A percentile compares a stretch with the other conserved stretches of the same genome.
These are phyloP conservation scores for Thermothelomyces thermophilus DNA, from an alignment of 2,329 filamentous ascomycete species.

Conservation along the genomic window DNA sequence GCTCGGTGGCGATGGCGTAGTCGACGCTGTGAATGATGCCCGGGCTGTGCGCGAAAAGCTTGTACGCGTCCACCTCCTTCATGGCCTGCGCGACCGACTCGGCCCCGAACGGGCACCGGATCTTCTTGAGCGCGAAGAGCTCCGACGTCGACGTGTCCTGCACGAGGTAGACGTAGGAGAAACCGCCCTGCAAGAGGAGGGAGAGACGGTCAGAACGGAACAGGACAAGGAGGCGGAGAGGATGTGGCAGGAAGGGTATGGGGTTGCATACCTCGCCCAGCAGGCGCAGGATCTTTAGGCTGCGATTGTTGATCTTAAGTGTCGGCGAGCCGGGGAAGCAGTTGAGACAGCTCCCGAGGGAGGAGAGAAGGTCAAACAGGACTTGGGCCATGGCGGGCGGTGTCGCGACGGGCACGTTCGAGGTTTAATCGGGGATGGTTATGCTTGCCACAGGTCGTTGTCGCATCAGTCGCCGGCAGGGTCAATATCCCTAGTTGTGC, in stretches of 20 bases:
- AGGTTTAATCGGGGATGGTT: neutral
- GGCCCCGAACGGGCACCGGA: constrained; percentile 93
- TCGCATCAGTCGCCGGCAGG: neutral
- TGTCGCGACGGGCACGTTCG: neutral
- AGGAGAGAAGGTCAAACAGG: constrained; percentile 82
- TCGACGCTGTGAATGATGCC: constrained; percentile 86
- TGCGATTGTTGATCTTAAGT: constrained; percentile 88
- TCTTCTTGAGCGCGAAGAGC: constrained; percentile 95
- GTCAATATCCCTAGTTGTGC: neutral
- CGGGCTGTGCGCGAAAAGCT: constrained; percentile 72
- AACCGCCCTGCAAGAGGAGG: constrained; percentile 79
- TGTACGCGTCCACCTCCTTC: constrained; percentile 96
- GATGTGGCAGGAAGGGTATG: neutral
- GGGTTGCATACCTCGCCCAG: constrained; percentile 75
- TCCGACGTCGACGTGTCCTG: constrained; percentile 80
- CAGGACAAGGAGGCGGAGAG: neutral
- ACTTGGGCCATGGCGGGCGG: constrained; percentile 64
- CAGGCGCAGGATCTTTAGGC: constrained; percentile 90
- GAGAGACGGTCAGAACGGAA: too few species aligned
- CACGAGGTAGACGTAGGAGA: constrained; percentile 98
- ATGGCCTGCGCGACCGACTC: constrained; percentile 92
- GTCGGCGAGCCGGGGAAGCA: constrained; percentile 94
- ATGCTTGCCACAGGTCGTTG: neutral
- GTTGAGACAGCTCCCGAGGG: constrained; percentile 87
- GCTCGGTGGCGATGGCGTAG: constrained; percentile 72